Base-by-base conservation (phyloP, 177 flowering plant genomes). In the Vitis hybrid region DNA sequence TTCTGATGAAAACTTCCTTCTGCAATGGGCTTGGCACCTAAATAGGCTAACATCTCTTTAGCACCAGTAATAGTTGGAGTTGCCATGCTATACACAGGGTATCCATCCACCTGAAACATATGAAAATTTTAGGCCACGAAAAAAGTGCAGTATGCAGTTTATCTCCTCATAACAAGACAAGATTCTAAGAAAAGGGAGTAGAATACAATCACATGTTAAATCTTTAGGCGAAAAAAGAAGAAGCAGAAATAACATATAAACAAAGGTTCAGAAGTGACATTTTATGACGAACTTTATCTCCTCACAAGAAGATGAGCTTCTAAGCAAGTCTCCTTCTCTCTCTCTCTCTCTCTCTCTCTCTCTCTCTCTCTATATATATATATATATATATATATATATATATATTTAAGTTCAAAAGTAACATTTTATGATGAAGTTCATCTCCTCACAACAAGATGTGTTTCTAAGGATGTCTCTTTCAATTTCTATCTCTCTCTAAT, bases 71-170 rank as follows among this genome's bases (percentile, higher is more conserved):
- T 86, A 72, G 97, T 91, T 65, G 97, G 98, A 64, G 97, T 92
- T 72, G 97, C 98, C 98, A 92, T 91, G 85, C 97, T 92, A 77
- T 91, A 92, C 14, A 94, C 93, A 69, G 97, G 92, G 78, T 84
- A 92, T n/a, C 88, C 90, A 74, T 87, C 90, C 71, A 94, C 97
- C 98, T 94, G 81, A 77, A 79, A 51, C 11, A 70, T 60, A 64
- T 5, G 5, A 11, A 62, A 62, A 18, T 60, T 32, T 68, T 17
- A 11, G 52, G 24, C 15, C 4, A 15, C 6, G 24, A 59, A 30
- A 7, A 4, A 54, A 58, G 13, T 46, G 11, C 24, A 17, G 21
- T 13, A 12, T 27, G 14, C 13, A 49, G 6, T 50, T 46, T n/a
- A 57, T 35, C 5, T 35, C 46, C 15, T 32, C 5, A 60, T 7